phyloP scores from a whole-genome alignment of 176 grass and related monocot species.

The Miscanthus lutarioriparius region DNA sequence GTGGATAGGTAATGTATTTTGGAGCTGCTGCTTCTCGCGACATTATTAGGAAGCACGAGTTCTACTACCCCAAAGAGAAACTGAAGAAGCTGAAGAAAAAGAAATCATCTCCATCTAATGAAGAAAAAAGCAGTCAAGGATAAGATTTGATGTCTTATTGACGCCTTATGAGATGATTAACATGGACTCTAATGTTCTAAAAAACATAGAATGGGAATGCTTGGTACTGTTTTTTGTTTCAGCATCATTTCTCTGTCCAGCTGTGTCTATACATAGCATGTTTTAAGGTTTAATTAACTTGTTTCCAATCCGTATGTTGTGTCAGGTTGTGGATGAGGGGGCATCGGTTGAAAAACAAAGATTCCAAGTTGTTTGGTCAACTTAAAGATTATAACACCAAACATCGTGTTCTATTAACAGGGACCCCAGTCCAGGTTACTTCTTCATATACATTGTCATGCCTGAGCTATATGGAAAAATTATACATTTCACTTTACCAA shows the following conservation, averaged over 20 bases:
- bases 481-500: slow-evolving; percentile 10
- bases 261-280: slow-evolving; percentile 5
- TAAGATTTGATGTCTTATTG: slow-evolving; percentile 98
- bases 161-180: slow-evolving; percentile 99
- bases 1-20: slow-evolving; percentile 89
- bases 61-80: slow-evolving; percentile 87
- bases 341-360: slow-evolving; percentile 98
- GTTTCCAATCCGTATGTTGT: slow-evolving; percentile 20
- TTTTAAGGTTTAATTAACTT: slow-evolving; percentile 24
- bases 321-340: slow-evolving; percentile 98
- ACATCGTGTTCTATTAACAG: slow-evolving; percentile 97
- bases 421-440: slow-evolving; percentile 95
- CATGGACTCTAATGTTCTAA: slow-evolving; percentile 89
- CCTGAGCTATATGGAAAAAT: not conserved
- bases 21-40: slow-evolving; percentile 78
- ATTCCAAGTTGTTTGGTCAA: slow-evolving; percentile 92
- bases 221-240: slow-evolving; percentile 62
- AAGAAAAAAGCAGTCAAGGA: slow-evolving; percentile 77
- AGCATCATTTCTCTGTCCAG: slow-evolving; percentile 6
- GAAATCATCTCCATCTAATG: slow-evolving; percentile 57
- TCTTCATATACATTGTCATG: slow-evolving; percentile 23
- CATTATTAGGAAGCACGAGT: slow-evolving; percentile 80
- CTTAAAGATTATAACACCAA: slow-evolving; percentile 94
- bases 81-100: slow-evolving; percentile 82
- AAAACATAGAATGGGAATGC: slow-evolving; percentile 95